Evolutionary conservation across 495 filamentous ascomycete species (phyloP).

Genomic region (Physcia stellaris): DNA sequence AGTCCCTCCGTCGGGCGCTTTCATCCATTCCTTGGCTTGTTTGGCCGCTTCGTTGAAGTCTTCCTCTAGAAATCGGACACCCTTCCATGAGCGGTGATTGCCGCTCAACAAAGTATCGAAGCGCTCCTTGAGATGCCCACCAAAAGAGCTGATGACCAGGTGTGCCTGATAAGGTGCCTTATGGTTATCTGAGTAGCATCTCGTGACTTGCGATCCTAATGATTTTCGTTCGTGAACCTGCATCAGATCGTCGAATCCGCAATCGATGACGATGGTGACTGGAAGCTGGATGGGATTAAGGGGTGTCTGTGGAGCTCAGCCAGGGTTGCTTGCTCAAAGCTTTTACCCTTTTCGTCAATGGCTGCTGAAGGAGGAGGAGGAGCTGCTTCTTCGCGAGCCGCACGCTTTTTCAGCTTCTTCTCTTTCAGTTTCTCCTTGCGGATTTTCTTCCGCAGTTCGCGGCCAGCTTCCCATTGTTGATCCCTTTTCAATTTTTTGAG

Average conservation of each 20-base stretch:
- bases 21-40: slow-evolving; percentile 47
- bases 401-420: slow-evolving; percentile 45
- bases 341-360: slow-evolving; percentile 26
- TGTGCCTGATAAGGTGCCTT: slow-evolving; percentile 49
- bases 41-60: slow-evolving; percentile 55
- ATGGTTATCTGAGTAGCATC: slow-evolving; percentile 78
- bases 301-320: slow-evolving; percentile 10
- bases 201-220: slow-evolving; percentile 65
- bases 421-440: slow-evolving; percentile 59
- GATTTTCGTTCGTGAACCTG: slow-evolving; percentile 67
- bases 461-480: slow-evolving; percentile 53
- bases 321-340: slow-evolving; percentile 15
- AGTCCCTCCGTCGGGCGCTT: slow-evolving; percentile 30
- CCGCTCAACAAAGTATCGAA: slow-evolving; percentile 61
- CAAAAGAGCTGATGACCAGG: slow-evolving; percentile 62
- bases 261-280: slow-evolving; percentile 73
- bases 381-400: slow-evolving; percentile 21
- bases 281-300: slow-evolving; percentile 43
- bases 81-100: slow-evolving; percentile 65
- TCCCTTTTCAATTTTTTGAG: slow-evolving; percentile 55
- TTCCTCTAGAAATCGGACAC: slow-evolving; percentile 50
- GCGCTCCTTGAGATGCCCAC: slow-evolving; percentile 58
- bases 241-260: slow-evolving; percentile 87
- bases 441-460: slow-evolving; percentile 51
- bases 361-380: slow-evolving; percentile 17